phyloP scores from a whole-genome alignment of 2,329 filamentous ascomycete genomes.

The Parastagonospora nodorum region DNA sequence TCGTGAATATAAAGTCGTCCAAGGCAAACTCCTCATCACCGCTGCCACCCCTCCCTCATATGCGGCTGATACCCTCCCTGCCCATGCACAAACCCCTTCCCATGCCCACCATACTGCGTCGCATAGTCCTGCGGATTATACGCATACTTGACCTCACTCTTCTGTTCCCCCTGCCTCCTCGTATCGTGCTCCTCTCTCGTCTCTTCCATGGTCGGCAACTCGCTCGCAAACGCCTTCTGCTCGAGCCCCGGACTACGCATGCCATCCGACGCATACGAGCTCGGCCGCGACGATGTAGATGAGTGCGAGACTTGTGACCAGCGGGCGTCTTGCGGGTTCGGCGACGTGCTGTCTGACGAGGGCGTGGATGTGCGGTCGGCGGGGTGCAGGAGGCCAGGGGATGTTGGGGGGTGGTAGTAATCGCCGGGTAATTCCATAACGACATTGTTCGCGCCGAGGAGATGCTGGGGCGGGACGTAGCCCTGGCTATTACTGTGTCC shows the following conservation, averaged over 20 bases:
- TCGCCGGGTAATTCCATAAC: slow-evolving; percentile 53
- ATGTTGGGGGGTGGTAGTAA: slow-evolving; percentile 43
- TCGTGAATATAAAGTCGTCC: too few relatives aligned
- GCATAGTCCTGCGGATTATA: slow-evolving; percentile 45
- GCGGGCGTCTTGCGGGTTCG: slow-evolving; percentile 32
- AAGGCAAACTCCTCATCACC: background rate
- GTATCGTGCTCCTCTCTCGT: slow-evolving; percentile 40
- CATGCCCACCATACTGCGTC: slow-evolving; percentile 5
- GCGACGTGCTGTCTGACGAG: slow-evolving; percentile 28
- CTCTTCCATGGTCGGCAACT: slow-evolving; percentile 44
- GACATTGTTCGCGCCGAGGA: slow-evolving; percentile 33
- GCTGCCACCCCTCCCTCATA: background rate
- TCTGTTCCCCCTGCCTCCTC: slow-evolving; percentile 22
- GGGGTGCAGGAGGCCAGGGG: slow-evolving; percentile 33
- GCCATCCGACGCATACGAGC: slow-evolving; percentile 44
- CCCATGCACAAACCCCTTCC: background rate
- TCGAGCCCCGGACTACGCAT: slow-evolving; percentile 42
- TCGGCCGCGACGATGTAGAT: slow-evolving; percentile 37
- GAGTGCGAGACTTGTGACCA: slow-evolving; percentile 41
- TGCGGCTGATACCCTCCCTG: background rate
- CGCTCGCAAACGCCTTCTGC: slow-evolving; percentile 39
- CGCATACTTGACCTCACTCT: slow-evolving; percentile 29
- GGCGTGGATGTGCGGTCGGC: slow-evolving; percentile 26
- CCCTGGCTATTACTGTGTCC: slow-evolving; percentile 15
- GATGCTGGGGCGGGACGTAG: slow-evolving; percentile 24